Evolutionary conservation across 306 rosid species (phyloP).

Genomic region (Acacia confusa): DNA sequence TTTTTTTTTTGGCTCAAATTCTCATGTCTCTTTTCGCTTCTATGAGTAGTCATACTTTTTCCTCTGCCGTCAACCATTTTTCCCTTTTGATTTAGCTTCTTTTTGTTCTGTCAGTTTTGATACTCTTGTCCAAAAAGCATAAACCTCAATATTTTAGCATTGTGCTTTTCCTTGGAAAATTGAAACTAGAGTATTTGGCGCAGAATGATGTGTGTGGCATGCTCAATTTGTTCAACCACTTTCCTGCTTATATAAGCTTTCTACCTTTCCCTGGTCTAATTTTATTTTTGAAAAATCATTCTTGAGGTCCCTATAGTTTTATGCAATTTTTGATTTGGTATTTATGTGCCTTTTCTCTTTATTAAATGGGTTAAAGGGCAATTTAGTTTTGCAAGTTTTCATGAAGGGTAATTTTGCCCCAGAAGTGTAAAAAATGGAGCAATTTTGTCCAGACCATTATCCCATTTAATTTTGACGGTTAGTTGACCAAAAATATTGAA

Average conservation of each 20-base stretch:
- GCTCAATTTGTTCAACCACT: neutral
- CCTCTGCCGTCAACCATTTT: neutral
- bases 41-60: neutral
- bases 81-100: neutral
- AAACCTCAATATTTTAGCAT: neutral
- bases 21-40: neutral
- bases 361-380: too few species aligned
- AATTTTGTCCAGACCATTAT: too few species aligned
- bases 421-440: too few species aligned
- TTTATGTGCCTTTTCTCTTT: too few species aligned
- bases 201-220: neutral
- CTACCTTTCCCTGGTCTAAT: neutral
- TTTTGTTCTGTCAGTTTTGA: neutral
- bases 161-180: neutral
- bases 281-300: neutral
- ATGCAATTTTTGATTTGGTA: too few species aligned
- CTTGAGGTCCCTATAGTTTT: slow-evolving; percentile 48
- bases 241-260: neutral
- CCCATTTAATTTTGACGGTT: too few species aligned
- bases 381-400: too few species aligned
- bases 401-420: too few species aligned
- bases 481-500: too few species aligned
- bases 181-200: neutral
- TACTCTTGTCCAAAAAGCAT: neutral
- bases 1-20: too few species aligned